Evolutionary conservation across 1,139 yeast species (phyloP).

Genomic region (Saccharomycopsis crataegensis): DNA sequence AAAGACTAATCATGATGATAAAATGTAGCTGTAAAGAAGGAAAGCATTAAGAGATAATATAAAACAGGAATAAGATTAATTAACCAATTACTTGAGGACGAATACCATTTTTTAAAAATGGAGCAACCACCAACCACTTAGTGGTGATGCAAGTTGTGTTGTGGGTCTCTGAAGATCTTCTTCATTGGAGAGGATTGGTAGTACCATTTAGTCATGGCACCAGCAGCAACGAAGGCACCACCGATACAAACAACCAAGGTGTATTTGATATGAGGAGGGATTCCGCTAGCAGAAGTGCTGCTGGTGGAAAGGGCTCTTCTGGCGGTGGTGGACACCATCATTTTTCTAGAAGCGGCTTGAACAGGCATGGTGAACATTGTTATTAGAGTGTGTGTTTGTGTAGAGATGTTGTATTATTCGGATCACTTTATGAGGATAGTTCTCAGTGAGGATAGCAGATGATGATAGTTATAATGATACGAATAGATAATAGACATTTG

Average conservation of each 20-base stretch:
- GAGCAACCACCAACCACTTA: not conserved
- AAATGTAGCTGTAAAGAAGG: too few species aligned
- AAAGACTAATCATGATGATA: too few species aligned
- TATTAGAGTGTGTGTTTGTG: not conserved
- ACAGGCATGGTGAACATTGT: conserved; percentile 12
- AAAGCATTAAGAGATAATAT: too few species aligned
- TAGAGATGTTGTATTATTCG: not conserved
- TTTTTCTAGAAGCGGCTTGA: conserved; percentile 12
- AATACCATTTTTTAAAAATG: too few species aligned
- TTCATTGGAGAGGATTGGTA: conserved; percentile 19
- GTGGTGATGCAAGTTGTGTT: conserved; percentile 8
- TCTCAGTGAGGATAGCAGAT: not conserved
- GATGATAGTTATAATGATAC: not conserved
- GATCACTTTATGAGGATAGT: not conserved
- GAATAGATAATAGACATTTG: too few species aligned
- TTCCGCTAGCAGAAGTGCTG: not conserved
- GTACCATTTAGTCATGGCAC: conserved; percentile 17
- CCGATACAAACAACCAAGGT: conserved; percentile 17
- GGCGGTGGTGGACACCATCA: conserved; percentile 4
- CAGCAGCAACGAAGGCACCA: conserved; percentile 13
- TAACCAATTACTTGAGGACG: too few species aligned
- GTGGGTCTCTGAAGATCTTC: conserved; percentile 16
- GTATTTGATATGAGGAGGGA: conserved; percentile 13
- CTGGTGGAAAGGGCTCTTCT: conserved; percentile 12
- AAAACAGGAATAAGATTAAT: too few species aligned